Percentiles rank a stretch among this genome's conserved stretches.
These are phyloP conservation scores for Urostyla sp. DNA, from an alignment of 73 alveolate species.

Conservation along the genomic window DNA sequence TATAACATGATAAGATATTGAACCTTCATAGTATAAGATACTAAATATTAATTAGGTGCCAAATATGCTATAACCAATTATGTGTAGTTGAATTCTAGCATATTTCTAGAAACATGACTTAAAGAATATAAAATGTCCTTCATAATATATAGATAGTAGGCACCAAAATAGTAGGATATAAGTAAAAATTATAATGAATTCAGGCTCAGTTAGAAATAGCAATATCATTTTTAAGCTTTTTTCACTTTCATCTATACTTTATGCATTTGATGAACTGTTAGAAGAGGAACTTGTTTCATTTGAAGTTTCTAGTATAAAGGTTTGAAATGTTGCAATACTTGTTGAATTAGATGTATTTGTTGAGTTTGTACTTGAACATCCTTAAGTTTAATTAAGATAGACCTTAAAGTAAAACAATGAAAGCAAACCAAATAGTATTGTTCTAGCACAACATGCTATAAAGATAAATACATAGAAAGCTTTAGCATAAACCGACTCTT, in stretches of 20 bases:
- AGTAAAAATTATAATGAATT: constrained; percentile 29
- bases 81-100: constrained; percentile 2
- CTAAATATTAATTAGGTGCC: neutral
- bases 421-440: constrained; percentile 20
- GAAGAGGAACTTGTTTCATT: neutral
- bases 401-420: constrained; percentile 4
- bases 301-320: neutral
- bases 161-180: constrained; percentile 41
- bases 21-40: neutral
- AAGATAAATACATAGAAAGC: constrained; percentile 33
- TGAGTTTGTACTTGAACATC: neutral
- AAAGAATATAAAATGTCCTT: constrained; percentile 45
- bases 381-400: neutral
- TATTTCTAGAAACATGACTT: constrained; percentile 27
- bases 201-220: constrained; percentile 18
- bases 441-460: constrained; percentile 13
- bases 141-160: constrained; percentile 47
- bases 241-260: constrained; percentile 25
- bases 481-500: constrained; percentile 42
- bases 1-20: neutral
- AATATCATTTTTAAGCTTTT: constrained; percentile 20
- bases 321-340: neutral
- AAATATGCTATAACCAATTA: neutral
- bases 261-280: neutral
- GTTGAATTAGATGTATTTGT: neutral